phyloP scores from a whole-genome alignment of 2,329 filamentous ascomycete species.

The Fusarium clavum region DNA sequence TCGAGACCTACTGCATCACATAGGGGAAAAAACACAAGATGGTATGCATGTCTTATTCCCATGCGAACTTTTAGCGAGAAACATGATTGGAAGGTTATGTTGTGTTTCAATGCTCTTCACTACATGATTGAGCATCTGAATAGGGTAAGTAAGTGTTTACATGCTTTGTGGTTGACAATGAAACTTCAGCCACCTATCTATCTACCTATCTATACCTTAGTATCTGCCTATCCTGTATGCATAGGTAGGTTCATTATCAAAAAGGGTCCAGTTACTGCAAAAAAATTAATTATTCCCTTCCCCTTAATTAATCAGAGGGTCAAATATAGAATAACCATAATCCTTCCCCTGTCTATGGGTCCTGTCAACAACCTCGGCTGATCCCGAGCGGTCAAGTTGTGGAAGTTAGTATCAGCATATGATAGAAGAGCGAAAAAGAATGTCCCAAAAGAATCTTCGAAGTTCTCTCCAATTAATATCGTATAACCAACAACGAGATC shows the following conservation, averaged over 20 bases:
- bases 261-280: neutral
- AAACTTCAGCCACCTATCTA: neutral
- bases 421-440: neutral
- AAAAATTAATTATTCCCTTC: neutral
- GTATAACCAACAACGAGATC: neutral
- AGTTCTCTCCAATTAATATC: neutral
- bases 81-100: neutral
- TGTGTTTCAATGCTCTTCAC: neutral
- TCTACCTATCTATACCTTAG: no score
- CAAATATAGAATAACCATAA: neutral
- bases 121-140: neutral
- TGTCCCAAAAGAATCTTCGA: neutral
- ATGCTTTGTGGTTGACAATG: neutral
- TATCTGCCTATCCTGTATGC: neutral
- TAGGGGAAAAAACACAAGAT: neutral
- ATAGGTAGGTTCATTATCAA: neutral
- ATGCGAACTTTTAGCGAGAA: neutral
- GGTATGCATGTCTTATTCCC: neutral
- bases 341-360: neutral
- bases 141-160: neutral
- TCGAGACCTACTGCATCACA: slow-evolving; percentile 4
- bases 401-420: neutral
- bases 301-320: neutral
- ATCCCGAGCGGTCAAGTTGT: slow-evolving; percentile 17
- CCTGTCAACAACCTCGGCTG: slow-evolving; percentile 3